Evolutionary conservation across 2,329 filamentous ascomycete species (phyloP).

Genomic region (Monascus ruber): DNA sequence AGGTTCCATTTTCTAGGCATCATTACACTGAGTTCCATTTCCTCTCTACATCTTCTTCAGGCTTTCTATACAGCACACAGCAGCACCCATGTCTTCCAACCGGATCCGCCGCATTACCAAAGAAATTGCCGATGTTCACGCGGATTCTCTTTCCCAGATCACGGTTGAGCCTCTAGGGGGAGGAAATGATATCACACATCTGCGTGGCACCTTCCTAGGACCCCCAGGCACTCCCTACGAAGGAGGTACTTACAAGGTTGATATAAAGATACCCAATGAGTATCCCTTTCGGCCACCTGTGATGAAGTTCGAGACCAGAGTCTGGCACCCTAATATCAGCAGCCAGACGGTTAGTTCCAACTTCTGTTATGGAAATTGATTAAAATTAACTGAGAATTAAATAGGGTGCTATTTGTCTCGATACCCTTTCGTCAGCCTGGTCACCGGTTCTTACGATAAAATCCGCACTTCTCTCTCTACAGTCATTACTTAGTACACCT

Average conservation of each 20-base stretch:
- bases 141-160: conserved; percentile 67
- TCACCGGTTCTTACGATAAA: conserved; percentile 95
- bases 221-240: conserved; percentile 91
- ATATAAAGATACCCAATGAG: conserved; percentile 74
- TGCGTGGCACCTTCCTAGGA: conserved; percentile 71
- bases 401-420: conserved; percentile 91
- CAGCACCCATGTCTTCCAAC: conserved; percentile 42
- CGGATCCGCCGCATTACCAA: conserved; percentile 44
- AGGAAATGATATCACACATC: conserved; percentile 63
- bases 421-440: conserved; percentile 82
- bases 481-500: conserved; percentile 82
- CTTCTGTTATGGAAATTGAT: neutral
- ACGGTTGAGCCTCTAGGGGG: conserved; percentile 51
- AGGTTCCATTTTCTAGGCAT: neutral
- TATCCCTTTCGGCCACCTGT: conserved; percentile 89
- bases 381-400: too few relatives aligned
- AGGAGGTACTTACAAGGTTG: conserved; percentile 68
- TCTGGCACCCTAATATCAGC: conserved; percentile 97
- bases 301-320: conserved; percentile 85
- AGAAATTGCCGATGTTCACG: conserved; percentile 38
- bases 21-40: neutral
- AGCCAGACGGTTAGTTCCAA: conserved; percentile 64
- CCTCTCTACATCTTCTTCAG: neutral
- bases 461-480: conserved; percentile 82
- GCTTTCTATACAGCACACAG: neutral